Conservation (phyloP, 257 asterid species). For the Gardenia jasminoides region DNA sequence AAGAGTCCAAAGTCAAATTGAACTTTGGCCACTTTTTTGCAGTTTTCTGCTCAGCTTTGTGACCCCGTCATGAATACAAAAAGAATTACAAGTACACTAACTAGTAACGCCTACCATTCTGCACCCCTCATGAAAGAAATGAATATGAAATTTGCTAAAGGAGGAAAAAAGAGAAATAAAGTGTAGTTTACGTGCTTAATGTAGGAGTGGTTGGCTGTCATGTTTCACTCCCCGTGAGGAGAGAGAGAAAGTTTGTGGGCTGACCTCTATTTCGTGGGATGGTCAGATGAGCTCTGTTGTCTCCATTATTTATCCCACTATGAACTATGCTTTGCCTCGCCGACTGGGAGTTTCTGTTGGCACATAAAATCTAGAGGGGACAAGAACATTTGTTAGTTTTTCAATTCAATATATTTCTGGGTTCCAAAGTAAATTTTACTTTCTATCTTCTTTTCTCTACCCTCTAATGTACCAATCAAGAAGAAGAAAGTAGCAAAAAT, state of each 20-base stretch:
- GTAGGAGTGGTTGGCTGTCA: constrained; percentile 44
- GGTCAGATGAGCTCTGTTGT: constrained; percentile 4
- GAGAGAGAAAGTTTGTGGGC: constrained; percentile 22
- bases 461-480: neutral
- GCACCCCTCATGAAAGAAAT: constrained; percentile 11
- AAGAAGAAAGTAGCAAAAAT: neutral
- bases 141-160: neutral
- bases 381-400: too few relatives aligned
- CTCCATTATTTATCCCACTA: neutral
- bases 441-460: neutral
- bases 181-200: constrained; percentile 8
- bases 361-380: neutral
- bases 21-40: constrained; percentile 12
- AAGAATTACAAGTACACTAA: neutral
- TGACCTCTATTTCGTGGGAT: too few relatives aligned
- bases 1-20: constrained; percentile 17
- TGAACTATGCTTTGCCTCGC: neutral
- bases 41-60: constrained; percentile 3
- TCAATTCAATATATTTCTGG: neutral
- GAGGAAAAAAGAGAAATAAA: neutral
- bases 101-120: constrained; percentile 7
- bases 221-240: constrained; percentile 55
- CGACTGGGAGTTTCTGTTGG: neutral
- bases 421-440: neutral
- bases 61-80: constrained; percentile 15